Percentiles rank a stretch among this genome's conserved stretches.
phyloP scores from a whole-genome alignment of 140 eudicot species.

The Flaveria floridana region DNA sequence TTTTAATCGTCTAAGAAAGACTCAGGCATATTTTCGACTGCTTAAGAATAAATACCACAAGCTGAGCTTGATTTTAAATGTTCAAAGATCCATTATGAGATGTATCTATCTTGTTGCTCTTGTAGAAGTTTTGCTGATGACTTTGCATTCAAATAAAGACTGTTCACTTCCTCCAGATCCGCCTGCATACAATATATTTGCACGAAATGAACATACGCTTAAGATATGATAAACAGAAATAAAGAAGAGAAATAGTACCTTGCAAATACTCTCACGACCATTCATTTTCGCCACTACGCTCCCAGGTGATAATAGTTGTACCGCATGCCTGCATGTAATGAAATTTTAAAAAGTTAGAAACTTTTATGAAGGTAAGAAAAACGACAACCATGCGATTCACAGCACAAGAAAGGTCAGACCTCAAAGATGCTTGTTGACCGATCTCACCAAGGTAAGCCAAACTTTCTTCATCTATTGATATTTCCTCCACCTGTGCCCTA shows the following conservation, averaged over 20 bases:
- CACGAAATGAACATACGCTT: neutral
- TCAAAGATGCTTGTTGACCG: constrained; percentile 86
- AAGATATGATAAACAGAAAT: neutral
- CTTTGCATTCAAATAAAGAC: constrained; percentile 83
- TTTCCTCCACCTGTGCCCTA: constrained; percentile 94
- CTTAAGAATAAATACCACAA: neutral
- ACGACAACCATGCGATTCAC: neutral
- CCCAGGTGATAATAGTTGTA: constrained; percentile 82
- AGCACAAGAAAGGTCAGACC: constrained; percentile 43
- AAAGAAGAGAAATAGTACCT: constrained; percentile 44
- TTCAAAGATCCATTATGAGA: constrained; percentile 45
- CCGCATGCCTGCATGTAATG: constrained; percentile 69
- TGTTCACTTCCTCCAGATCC: constrained; percentile 78
- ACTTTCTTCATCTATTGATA: constrained; percentile 81
- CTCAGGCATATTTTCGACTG: constrained; percentile 4
- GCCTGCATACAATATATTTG: constrained; percentile 43
- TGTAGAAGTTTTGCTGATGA: constrained; percentile 86
- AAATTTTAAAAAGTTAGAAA: neutral
- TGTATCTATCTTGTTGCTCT: constrained; percentile 94
- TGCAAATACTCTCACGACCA: constrained; percentile 87
- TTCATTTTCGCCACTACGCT: constrained; percentile 88
- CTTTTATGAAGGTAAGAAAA: too few relatives aligned
- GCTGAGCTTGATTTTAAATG: neutral
- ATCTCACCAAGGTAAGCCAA: constrained; percentile 88
- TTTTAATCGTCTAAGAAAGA: neutral